Percentiles rank a stretch among this genome's conserved stretches.
Evolutionary conservation across 257 asterid genomes (phyloP).

Genomic region (Capsicum rhomboideum): DNA sequence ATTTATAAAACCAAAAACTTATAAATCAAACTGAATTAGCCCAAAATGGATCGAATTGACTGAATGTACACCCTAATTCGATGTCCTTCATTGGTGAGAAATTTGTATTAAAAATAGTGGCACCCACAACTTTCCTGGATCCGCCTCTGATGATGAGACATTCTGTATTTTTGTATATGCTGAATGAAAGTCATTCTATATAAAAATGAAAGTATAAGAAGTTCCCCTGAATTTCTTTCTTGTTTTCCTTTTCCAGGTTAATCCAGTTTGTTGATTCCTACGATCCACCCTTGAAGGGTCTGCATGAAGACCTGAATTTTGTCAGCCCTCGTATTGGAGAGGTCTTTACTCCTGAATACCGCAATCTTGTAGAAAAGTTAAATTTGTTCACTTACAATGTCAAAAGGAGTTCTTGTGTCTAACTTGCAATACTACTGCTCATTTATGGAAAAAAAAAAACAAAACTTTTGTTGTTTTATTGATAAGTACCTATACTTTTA

Average conservation of each 20-base stretch:
- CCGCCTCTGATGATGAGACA: not conserved
- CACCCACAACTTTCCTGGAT: no score
- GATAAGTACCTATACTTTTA: not conserved
- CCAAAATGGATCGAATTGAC: no score
- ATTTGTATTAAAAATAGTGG: no score
- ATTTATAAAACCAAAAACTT: no score
- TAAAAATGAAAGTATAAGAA: constrained; percentile 4
- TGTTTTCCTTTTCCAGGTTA: constrained; percentile 49
- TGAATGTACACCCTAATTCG: no score
- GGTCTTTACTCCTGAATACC: constrained; percentile 29
- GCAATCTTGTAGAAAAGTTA: not conserved
- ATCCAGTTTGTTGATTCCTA: constrained; percentile 89
- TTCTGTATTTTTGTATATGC: not conserved
- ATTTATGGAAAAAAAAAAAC: not conserved
- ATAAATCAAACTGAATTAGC: no score
- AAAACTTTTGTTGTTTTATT: not conserved
- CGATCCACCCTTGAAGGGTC: constrained; percentile 96
- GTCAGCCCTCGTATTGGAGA: constrained; percentile 99
- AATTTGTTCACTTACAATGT: not conserved
- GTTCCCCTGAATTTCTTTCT: constrained; percentile 9
- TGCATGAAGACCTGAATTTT: constrained; percentile 95
- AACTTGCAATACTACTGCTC: not conserved
- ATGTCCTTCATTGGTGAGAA: no score
- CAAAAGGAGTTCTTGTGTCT: not conserved
- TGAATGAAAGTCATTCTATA: constrained; percentile 1